phyloP scores from a whole-genome alignment of 805 yeast species.

The Diddensiella caesifluorescens region DNA sequence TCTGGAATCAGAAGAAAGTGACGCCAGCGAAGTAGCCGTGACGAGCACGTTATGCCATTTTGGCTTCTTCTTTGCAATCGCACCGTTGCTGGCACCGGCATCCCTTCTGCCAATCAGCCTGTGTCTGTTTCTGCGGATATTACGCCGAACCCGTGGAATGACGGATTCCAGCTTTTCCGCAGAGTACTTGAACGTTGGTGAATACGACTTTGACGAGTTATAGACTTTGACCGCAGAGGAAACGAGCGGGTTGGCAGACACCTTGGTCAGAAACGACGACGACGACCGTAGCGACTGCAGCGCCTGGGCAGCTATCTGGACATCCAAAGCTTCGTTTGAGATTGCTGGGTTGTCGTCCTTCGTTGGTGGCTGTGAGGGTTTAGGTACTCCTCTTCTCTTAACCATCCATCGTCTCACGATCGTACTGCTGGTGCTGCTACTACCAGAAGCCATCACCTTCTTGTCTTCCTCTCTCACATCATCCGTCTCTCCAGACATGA shows the following conservation, averaged over 20 bases:
- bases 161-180: conserved; percentile 38
- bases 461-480: no score
- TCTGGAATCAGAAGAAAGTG: conserved; percentile 62
- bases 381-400: no score
- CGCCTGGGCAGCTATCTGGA: conserved; percentile 29
- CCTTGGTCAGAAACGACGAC: conserved; percentile 19
- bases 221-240: conserved; percentile 30
- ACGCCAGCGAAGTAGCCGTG: conserved; percentile 33
- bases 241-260: conserved; percentile 20
- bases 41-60: conserved; percentile 30
- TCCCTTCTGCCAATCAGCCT: background rate
- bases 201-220: conserved; percentile 36
- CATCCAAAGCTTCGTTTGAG: conserved; percentile 12
- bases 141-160: conserved; percentile 8
- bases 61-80: conserved; percentile 8
- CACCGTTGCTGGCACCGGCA: background rate
- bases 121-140: background rate
- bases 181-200: conserved; percentile 50
- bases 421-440: no score
- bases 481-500: no score
- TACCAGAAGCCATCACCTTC: no score
- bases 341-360: no score
- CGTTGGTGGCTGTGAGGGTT: no score
- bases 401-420: no score
- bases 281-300: conserved; percentile 22